A percentile compares a stretch with the other conserved stretches of the same genome.
Conservation (phyloP, 306 rosid species). For the Fragaria iinumae region DNA sequence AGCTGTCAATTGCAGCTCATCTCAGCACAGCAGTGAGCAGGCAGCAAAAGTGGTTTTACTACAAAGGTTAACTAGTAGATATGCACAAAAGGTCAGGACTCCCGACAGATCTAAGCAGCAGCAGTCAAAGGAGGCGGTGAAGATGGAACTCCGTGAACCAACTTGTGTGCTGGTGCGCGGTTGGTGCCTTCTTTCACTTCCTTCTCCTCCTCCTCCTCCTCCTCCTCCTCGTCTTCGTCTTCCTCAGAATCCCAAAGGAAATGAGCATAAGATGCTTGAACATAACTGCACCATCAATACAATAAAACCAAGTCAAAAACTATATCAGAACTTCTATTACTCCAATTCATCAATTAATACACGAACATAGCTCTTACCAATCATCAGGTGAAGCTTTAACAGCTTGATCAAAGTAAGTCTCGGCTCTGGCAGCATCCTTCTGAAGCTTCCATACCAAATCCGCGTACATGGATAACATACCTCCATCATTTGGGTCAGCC, state of each 20-base stretch:
- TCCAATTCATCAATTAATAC: background rate
- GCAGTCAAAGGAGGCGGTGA: constrained; percentile 55
- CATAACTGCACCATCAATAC: constrained; percentile 55
- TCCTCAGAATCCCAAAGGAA: constrained; percentile 92
- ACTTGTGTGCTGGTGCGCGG: constrained; percentile 28
- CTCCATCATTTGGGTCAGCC: constrained; percentile 68
- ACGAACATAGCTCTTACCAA: constrained; percentile 37
- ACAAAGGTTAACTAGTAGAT: constrained; percentile 38
- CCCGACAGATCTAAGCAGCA: constrained; percentile 37
- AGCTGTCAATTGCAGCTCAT: background rate
- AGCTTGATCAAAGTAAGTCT: constrained; percentile 66
- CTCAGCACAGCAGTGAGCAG: constrained; percentile 1
- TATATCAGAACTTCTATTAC: constrained; percentile 13
- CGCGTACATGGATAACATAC: constrained; percentile 62
- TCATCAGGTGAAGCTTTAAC: constrained; percentile 74
- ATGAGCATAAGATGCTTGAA: constrained; percentile 77
- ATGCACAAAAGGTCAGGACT: constrained; percentile 16
- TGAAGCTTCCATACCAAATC: constrained; percentile 74
- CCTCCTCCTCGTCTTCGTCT: constrained; percentile 21
- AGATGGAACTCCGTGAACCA: constrained; percentile 48
- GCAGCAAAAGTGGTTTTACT: background rate
- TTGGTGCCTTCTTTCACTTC: constrained; percentile 23
- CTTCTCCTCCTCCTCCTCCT: constrained; percentile 21
- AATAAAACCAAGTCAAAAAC: background rate
- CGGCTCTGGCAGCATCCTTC: constrained; percentile 74